Evolutionary conservation across 768 basidiomycete genomes (phyloP), one percentile per base, ranked within the genome.

Genomic region (Fomitopsis serialis): DNA sequence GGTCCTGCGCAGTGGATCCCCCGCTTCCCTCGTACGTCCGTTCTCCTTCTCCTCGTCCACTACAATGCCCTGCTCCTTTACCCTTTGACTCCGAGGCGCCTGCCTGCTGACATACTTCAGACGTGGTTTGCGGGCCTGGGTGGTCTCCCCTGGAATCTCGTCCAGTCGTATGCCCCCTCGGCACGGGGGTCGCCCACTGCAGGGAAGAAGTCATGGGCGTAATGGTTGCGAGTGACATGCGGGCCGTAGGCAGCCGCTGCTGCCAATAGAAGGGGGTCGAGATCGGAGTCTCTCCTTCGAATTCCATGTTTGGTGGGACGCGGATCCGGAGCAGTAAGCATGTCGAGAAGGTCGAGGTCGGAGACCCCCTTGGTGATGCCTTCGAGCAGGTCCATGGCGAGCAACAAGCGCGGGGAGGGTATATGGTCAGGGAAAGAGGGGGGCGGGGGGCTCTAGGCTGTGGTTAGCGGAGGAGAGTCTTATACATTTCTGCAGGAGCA

Each of bases 201-300:
- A 0, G 86, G 85, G 60, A 83, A 84, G 68, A 86, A 82, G 61
- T 87, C 86, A 66, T 95, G 92, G 46, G 85, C 79, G 63, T 88
- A 90, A 66, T 95, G 92, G 61, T 93, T 90, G 43, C 89, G 78
- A 36, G 92, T 93, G 52, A 88, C 77, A 56, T 89, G 80, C 10
- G 88, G 86, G 3, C 84, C 85, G 0, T 87, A 84, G 0, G 87
- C 84, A 10, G 79, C 77, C 6, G 84, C 89, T 0, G 87, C 86
- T 25, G 88, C 89, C 51, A 93, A 78, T 50, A 93, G 73, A 6
- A 93, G 73, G 19, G 90, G 86, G 63, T 93, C 90, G 37, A 93
- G 77, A 0, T 81, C 79, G 6, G 87, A 82, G 66, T 92, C 88
- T 40, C 86, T 76, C 43, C 84, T 74, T 36, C 78, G 72, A 60